phyloP scores from a whole-genome alignment of 2,329 filamentous ascomycete genomes.

The Neonectria magnoliae region DNA sequence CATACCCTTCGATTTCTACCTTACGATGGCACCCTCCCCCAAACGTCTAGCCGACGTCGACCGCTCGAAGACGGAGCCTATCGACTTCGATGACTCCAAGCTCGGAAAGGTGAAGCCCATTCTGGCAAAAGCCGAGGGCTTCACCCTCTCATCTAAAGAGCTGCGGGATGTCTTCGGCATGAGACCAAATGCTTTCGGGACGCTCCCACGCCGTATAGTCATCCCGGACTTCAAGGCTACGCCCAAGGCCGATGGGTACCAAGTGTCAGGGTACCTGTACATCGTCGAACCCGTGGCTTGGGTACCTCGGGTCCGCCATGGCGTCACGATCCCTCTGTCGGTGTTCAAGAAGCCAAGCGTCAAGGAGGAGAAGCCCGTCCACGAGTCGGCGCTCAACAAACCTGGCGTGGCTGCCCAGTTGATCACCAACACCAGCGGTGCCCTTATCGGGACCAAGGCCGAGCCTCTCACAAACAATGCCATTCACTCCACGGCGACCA shows the following conservation, averaged over 20 bases:
- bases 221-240: not conserved
- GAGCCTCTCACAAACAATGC: not conserved
- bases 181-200: not conserved
- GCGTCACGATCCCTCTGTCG: not conserved
- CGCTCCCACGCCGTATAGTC: not conserved
- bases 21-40: not conserved
- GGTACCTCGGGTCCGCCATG: not conserved
- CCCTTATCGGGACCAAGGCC: not conserved
- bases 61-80: not conserved
- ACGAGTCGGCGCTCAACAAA: not conserved
- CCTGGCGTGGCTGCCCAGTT: not conserved
- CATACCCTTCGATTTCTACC: not conserved
- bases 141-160: not conserved
- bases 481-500: conserved; percentile 3
- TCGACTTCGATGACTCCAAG: not conserved
- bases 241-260: not conserved
- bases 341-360: not conserved
- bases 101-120: not conserved
- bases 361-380: not conserved
- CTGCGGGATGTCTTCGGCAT: not conserved
- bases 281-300: not conserved
- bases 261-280: not conserved
- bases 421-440: not conserved
- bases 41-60: not conserved
- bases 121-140: not conserved